phyloP scores from a whole-genome alignment of 2,329 filamentous ascomycete species.

The Grosmannia clavigera region DNA sequence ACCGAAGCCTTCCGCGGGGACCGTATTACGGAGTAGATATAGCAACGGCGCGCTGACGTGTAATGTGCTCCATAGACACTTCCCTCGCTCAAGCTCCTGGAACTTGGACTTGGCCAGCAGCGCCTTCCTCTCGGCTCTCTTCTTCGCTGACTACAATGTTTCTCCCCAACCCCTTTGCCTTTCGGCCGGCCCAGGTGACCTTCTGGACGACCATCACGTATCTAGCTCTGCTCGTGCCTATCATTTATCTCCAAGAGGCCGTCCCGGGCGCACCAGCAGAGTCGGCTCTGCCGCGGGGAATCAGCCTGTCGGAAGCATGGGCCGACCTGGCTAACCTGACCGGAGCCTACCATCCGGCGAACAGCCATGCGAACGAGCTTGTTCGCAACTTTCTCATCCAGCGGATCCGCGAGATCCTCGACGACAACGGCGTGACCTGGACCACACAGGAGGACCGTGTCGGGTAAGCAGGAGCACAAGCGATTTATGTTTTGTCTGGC shows the following conservation, averaged over 20 bases:
- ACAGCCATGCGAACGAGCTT: slow-evolving; percentile 69
- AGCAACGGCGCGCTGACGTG: not conserved
- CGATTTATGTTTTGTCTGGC: not conserved
- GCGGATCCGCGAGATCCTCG: slow-evolving; percentile 58
- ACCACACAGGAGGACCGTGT: slow-evolving; percentile 21
- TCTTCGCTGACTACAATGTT: slow-evolving; percentile 5
- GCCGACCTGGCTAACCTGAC: slow-evolving; percentile 66
- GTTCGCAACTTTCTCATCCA: slow-evolving; percentile 64
- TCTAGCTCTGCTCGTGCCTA: slow-evolving; percentile 59
- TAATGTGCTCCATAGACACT: not conserved
- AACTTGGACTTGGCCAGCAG: not conserved
- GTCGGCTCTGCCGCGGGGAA: slow-evolving; percentile 38
- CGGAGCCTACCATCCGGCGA: slow-evolving; percentile 72
- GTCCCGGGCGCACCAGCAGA: slow-evolving; percentile 54
- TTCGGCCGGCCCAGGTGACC: slow-evolving; percentile 70
- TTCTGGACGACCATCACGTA: slow-evolving; percentile 68
- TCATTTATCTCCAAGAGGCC: slow-evolving; percentile 62
- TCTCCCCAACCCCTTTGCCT: slow-evolving; percentile 50
- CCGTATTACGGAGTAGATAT: not conserved
- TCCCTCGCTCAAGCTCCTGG: no score
- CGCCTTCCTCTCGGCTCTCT: not conserved
- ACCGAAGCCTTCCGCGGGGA: not conserved
- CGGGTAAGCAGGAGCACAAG: not conserved
- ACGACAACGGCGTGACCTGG: slow-evolving; percentile 42
- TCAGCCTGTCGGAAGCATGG: slow-evolving; percentile 83